Evolutionary conservation across 768 basidiomycete genomes (phyloP), one percentile per base, ranked within the genome.

Genomic region (Coprinopsis sp.): DNA sequence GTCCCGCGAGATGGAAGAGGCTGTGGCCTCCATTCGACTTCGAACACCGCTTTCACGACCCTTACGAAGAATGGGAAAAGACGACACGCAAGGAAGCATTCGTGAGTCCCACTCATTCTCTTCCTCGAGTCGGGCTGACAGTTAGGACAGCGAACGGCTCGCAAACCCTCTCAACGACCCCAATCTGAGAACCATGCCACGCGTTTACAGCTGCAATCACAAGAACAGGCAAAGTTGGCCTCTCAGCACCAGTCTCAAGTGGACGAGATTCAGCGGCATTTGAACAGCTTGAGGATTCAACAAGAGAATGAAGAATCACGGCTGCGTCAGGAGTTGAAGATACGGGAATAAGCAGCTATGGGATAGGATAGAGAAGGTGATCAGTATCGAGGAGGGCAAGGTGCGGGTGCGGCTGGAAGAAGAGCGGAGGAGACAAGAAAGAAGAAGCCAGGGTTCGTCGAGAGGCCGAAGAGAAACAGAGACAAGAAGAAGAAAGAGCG

Each of bases 321-420:
- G 39, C 58, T 83, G 28, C 64, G 66, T 36, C 64, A 64, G 4
- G 61, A 54, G 7, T 81, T 77, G 77, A 72, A 71, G 31, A 72
- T 71, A 48, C 77, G 81, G 36, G 78, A 82, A 33, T n/a, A 73
- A 69, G 51, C 55, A 56, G 40, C 64, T 79, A 29, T 81, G 79
- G 67, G 69, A 78, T 22, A 69, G 80, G 3, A 77, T 87, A 43
- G 84, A 89, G 61, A 58, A 51, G 2, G 79, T 72, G 6, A 88
- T 89, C 51, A 74, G 74, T 54, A 24, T 64, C 3, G 84, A 87
- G 56, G 81, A 86, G 51, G 81, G 79, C 23, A 82, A 78, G 49
- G 61, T 75, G 18, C 71, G 70, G 7, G 69, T 61, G 50, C 68
- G 59, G 46, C 54, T 80, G 30, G 83, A 82, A 47, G 79, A 73